Evolutionary conservation across 148 eudicot genomes (phyloP), one percentile per base, ranked within the genome.

Genomic region (Linanthus parryae): DNA sequence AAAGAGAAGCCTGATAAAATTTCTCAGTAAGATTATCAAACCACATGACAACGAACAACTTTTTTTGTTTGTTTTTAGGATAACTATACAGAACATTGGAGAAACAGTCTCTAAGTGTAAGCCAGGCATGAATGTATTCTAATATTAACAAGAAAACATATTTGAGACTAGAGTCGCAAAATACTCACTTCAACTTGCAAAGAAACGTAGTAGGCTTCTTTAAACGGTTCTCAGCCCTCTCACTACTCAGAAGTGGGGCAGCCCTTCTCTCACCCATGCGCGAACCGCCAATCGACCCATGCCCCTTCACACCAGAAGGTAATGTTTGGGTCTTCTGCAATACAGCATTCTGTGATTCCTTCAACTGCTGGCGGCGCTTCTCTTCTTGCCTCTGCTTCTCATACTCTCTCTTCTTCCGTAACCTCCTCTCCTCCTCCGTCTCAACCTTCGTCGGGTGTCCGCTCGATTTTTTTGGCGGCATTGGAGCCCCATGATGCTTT

Each of bases 171-270:
- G 16, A 8, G 50, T 12, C 49, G 34, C 20, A 48, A 59, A 29
- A 67, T 61, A 87, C 99, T 78, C 77, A 92, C 99, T 92, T 92
- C 82, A 92, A 62, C 68, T 92, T 77, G 83, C 99, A 92, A 59
- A 92, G 57, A 57, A 88, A 92, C 24, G 99, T 83, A 4, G 99
- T 87, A 47, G 88, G 99, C 75, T 87, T 84, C 79, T 92, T 92
- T 73, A 92, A 65, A 23, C 94, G 85, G 61, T 92, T 92, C 63
- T 92, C 99, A 63, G 55, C 67, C 69, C 94, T 80, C 38, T 88
- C 99, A 20, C 90, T 85, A 55, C 71, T 74, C 59, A 88, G 46
- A 28, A 82, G 73, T 10, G 94, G 79, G 47, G 84, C 73, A 29
- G 84, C 63, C 68, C 79, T 76, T 53, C 79, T 78, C 54, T 86